Conservation (phyloP, 768 basidiomycete species). For the Amanita polypyramis region DNA sequence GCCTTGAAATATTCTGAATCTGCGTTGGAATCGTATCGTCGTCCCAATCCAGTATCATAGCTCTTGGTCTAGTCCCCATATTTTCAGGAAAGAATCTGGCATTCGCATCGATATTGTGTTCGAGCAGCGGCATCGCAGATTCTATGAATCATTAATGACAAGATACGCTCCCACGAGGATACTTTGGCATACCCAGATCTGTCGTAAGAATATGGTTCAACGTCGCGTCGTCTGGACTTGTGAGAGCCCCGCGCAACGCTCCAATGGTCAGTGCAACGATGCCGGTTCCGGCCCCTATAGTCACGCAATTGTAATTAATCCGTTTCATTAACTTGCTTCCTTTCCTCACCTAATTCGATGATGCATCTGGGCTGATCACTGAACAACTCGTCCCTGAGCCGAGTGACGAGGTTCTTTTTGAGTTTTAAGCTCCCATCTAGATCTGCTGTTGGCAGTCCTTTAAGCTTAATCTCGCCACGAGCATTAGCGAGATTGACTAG, state of each 20-base stretch:
- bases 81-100: constrained; percentile 20
- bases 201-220: constrained; percentile 42
- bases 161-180: not conserved
- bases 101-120: constrained; percentile 54
- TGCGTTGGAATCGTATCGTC: constrained; percentile 37
- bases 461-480: not conserved
- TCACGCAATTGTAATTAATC: not conserved
- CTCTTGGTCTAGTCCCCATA: constrained; percentile 15
- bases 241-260: constrained; percentile 34
- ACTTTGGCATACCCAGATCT: constrained; percentile 51
- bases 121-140: constrained; percentile 72
- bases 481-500: constrained; percentile 27
- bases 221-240: not conserved
- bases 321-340: not conserved
- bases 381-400: constrained; percentile 29
- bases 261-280: constrained; percentile 64
- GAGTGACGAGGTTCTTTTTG: constrained; percentile 5
- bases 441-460: not conserved
- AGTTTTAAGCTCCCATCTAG: not conserved
- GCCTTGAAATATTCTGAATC: constrained; percentile 24
- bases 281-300: constrained; percentile 74
- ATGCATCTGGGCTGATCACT: constrained; percentile 28
- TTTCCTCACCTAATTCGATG: constrained; percentile 60
- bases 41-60: constrained; percentile 69
- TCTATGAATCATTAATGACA: constrained; percentile 26